Evolutionary conservation across 2,329 filamentous ascomycete genomes (phyloP), one percentile per base, ranked within the genome.

Genomic region (Xylariaceae sp.): DNA sequence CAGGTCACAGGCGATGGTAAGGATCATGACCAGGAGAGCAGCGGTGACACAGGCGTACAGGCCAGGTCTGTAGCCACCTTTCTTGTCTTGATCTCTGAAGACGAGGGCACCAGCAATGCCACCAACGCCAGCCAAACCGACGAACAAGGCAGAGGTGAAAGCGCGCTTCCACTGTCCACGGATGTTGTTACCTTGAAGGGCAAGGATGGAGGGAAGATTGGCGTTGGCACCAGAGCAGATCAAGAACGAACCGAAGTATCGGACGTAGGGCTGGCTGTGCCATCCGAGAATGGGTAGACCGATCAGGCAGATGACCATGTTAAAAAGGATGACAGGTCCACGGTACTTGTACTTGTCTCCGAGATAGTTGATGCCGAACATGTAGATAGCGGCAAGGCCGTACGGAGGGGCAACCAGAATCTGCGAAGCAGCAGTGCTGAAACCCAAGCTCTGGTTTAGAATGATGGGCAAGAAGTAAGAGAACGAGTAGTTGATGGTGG

Each of bases 161-260:
- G 91, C 91, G 48, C 92, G 85, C 78, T 94, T 96, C 90, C 91
- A 96, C 76, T 95, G 91, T 0, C 91, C 91, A 53, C 90, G 87
- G 69, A 96, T 89, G 75, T 96, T 96, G 76, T 94, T 95, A 40
- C 90, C 90, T 76, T 94, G 91, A 75, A 91, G 94, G 0, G 90
- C 83, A 78, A 96, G 86, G 44, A 85, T 79, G 2, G 86, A 81
- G 0, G 92, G 91, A 4, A 94, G 80, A 69, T 95, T 95, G 61
- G 87, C 83, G 73, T 92, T 92, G 63, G 87, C 86, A 6, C 89
- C 90, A 0, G 88, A 88, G 0, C 89, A 89, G 21, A 86, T 82
- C 48, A 93, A 76, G 76, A 93, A 93, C 56, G 91, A 83, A 53
- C 89, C 90, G 62, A 91, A 86, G 74, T 91, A 92, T 37, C 89